Base-by-base conservation (phyloP, 2,329 filamentous ascomycete species). In the Thermoascus crustaceus region DNA sequence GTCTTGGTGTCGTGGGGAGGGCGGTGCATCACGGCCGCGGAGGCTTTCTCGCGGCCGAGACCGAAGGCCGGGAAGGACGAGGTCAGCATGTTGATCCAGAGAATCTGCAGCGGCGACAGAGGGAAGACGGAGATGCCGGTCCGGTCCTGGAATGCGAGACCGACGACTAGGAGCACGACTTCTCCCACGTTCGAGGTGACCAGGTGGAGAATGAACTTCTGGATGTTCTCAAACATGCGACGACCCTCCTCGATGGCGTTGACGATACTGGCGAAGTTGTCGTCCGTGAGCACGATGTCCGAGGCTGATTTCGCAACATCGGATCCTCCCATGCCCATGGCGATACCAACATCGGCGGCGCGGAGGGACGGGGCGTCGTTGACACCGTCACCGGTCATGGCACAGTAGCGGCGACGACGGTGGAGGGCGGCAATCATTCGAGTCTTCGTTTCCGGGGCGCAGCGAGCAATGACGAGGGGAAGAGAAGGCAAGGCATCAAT, bases 31-130 rank as follows among this genome's bases (percentile, higher is more conserved):
- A 93, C 78, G 49, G 88, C 82, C 2, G 75, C 71, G 0, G 80
- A 76, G 0, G 83, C 83, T 33, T 73, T 68, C 58, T 94, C 86
- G 30, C 86, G 78, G 6, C 86, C 85, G 0, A 94, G 76, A 14
- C 86, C 87, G 58, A 94, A 85, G 31, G 86, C 87, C 1, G 86
- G 83, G 59, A 91, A 80, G 14, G 81, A 85, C 16, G 83, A 89
- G 0, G 87, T 94, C 30, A 91, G 74, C 74, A 94, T 84, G 59
- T 93, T 94, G 54, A 93, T 85, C 86, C 85, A 94, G 38, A 94
- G 72, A 40, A 94, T 89, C 48, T 94, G 80, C 9, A 94, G 73
- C 2, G 86, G 85, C 1, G 83, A 81, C 20, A 94, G 73, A 2
- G 86, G 86, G 56, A 93, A 94, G 7, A 93, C 85, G 0, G 85